A percentile compares a stretch with the other conserved stretches of the same genome.
These are phyloP conservation scores for Chlamydomonas incerta DNA, from an alignment of 139 green algal species.

Conservation along the genomic window DNA sequence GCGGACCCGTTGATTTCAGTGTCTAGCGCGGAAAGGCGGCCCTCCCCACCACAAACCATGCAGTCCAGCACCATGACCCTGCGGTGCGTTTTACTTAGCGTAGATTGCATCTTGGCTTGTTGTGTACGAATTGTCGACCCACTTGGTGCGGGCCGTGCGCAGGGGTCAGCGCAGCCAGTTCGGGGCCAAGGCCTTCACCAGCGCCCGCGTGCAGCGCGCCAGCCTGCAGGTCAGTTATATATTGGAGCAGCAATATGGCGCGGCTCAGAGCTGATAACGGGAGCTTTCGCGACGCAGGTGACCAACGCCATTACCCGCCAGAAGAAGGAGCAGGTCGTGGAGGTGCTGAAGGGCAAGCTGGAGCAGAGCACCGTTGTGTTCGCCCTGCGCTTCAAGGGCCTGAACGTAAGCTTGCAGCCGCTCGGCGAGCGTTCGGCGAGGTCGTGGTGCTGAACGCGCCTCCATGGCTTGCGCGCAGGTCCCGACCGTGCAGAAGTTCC, in stretches of 20 bases:
- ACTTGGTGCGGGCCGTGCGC: not conserved
- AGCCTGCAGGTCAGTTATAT: conserved; percentile 40
- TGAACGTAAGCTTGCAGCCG: conserved; percentile 70
- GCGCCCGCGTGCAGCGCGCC: conserved; percentile 13
- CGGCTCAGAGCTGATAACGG: too few species aligned
- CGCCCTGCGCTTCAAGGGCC: conserved; percentile 82
- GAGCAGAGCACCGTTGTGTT: conserved; percentile 83
- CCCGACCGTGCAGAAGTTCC: conserved; percentile 81
- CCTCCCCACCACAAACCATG: conserved; percentile 16
- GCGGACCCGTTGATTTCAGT: too few species aligned
- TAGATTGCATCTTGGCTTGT: not conserved
- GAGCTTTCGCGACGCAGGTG: conserved; percentile 63
- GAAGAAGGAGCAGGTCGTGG: conserved; percentile 84
- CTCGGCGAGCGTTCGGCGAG: not conserved
- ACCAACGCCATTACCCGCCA: conserved; percentile 77
- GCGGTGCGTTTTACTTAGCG: conserved; percentile 3
- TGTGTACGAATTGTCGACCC: too few species aligned
- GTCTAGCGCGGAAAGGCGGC: conserved; percentile 3
- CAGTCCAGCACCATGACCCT: conserved; percentile 35
- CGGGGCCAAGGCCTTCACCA: conserved; percentile 38
- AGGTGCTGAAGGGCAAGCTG: conserved; percentile 76
- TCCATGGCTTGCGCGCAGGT: conserved; percentile 60
- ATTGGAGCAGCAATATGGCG: too few species aligned
- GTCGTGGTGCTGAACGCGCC: conserved; percentile 9
- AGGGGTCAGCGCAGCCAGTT: conserved; percentile 43